Evolutionary conservation across 805 yeast species (phyloP).

Genomic region (Kregervanrija pseudodelftensis): DNA sequence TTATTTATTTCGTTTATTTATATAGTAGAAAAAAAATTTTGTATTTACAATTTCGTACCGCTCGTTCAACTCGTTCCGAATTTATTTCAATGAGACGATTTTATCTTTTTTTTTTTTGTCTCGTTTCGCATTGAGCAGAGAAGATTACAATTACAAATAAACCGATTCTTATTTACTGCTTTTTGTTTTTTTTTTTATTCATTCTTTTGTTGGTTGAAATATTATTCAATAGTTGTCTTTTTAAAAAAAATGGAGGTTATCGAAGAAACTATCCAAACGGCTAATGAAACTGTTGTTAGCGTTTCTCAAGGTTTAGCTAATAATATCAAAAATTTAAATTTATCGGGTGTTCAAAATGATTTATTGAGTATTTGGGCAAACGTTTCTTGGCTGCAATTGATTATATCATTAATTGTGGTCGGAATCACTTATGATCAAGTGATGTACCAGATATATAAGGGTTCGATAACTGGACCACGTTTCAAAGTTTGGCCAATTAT

Average conservation of each 20-base stretch:
- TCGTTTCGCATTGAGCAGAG: too few species aligned
- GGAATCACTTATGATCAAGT: conserved; percentile 64
- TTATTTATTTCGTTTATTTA: not conserved
- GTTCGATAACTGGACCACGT: conserved; percentile 83
- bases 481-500: conserved; percentile 90
- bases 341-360: not conserved
- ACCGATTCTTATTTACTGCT: conserved; percentile 1
- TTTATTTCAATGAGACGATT: conserved; percentile 4
- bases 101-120: conserved; percentile 5
- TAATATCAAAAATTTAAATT: not conserved
- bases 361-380: conserved; percentile 1
- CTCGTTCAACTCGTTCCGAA: conserved; percentile 6
- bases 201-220: not conserved
- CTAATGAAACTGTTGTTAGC: conserved; percentile 1
- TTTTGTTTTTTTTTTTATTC: not conserved
- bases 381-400: conserved; percentile 49
- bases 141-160: not conserved
- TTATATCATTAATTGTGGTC: conserved; percentile 39
- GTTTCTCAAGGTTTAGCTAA: not conserved
- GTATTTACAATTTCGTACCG: conserved; percentile 1
- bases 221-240: not conserved
- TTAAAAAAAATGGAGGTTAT: conserved; percentile 14
- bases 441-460: conserved; percentile 74
- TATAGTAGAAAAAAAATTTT: not conserved
- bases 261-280: conserved; percentile 6